Percentiles rank a stretch among this genome's conserved stretches.
phyloP scores from a whole-genome alignment of 163 green algal species.

The Chlorella variabilis region DNA sequence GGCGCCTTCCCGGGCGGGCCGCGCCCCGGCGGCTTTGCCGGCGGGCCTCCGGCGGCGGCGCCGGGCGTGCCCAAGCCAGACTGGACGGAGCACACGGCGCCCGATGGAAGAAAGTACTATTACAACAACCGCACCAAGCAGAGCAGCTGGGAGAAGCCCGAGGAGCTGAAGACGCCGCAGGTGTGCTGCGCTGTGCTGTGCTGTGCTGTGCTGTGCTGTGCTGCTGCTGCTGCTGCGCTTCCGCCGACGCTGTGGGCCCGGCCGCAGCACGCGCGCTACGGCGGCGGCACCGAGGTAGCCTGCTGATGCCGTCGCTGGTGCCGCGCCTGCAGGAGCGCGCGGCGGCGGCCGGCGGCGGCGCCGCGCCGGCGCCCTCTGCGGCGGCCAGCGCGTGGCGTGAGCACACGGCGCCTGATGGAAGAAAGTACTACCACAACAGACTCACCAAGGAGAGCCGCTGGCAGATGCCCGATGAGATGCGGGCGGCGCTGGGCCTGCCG shows the following conservation, averaged over 20 bases:
- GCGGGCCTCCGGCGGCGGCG: neutral
- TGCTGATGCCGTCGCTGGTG: too few species aligned
- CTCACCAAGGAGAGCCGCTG: slow-evolving; percentile 69
- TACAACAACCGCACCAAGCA: slow-evolving; percentile 83
- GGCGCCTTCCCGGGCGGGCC: neutral
- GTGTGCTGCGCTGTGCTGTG: neutral
- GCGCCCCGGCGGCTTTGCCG: neutral
- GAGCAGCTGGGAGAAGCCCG: slow-evolving; percentile 83
- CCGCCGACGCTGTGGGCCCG: too few species aligned
- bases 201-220: slow-evolving; percentile 14
- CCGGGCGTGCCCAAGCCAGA: slow-evolving; percentile 34
- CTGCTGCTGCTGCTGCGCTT: too few species aligned
- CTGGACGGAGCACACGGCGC: slow-evolving; percentile 88
- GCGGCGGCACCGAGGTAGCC: too few species aligned
- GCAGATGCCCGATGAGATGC: slow-evolving; percentile 59
- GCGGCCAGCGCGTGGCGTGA: slow-evolving; percentile 66
- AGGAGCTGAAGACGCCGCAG: slow-evolving; percentile 61
- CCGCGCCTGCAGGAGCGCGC: slow-evolving; percentile 9
- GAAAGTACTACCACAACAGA: slow-evolving; percentile 84
- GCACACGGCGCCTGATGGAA: slow-evolving; percentile 71
- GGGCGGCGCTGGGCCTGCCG: neutral
- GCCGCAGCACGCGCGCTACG: too few species aligned
- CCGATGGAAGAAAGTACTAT: slow-evolving; percentile 90
- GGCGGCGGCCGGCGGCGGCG: neutral
- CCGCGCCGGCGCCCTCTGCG: neutral